Evolutionary conservation across 805 yeast species (phyloP).

Genomic region (Dipodascopsis uninucleata): DNA sequence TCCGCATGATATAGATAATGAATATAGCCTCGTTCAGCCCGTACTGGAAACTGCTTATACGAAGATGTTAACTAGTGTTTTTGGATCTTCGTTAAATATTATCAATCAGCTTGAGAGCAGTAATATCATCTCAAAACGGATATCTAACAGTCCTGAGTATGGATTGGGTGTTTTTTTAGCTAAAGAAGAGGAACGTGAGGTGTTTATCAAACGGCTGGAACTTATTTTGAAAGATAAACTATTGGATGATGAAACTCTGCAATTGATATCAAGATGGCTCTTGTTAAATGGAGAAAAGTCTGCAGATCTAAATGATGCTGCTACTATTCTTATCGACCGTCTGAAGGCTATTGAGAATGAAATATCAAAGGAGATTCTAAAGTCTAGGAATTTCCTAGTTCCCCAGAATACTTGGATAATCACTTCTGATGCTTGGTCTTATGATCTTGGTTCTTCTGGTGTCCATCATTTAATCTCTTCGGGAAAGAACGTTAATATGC

Average conservation of each 20-base stretch:
- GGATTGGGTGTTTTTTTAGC: conserved; percentile 77
- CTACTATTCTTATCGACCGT: conserved; percentile 33
- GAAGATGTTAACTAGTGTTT: conserved; percentile 68
- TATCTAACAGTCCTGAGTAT: conserved; percentile 58
- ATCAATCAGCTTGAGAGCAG: conserved; percentile 53
- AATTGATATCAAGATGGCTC: conserved; percentile 67
- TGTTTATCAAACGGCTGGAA: conserved; percentile 46
- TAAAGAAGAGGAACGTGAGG: conserved; percentile 48
- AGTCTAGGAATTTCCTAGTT: conserved; percentile 45
- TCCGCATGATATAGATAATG: conserved; percentile 31
- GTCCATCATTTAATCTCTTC: conserved; percentile 78
- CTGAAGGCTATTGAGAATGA: conserved; percentile 38
- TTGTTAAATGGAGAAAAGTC: conserved; percentile 36
- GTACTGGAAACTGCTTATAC: conserved; percentile 70
- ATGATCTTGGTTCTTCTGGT: conserved; percentile 87
- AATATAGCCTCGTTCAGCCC: conserved; percentile 26
- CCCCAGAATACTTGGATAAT: conserved; percentile 70
- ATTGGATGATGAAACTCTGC: conserved; percentile 49
- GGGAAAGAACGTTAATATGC: conserved; percentile 73
- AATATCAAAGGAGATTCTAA: conserved; percentile 46
- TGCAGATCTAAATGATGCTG: conserved; percentile 30
- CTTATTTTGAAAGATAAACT: conserved; percentile 38
- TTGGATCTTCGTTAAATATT: conserved; percentile 51
- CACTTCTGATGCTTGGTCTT: conserved; percentile 95
- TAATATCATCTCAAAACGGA: conserved; percentile 42